Base-by-base conservation (phyloP, 1,284 basidiomycete species). In the Inonotus obliquus region DNA sequence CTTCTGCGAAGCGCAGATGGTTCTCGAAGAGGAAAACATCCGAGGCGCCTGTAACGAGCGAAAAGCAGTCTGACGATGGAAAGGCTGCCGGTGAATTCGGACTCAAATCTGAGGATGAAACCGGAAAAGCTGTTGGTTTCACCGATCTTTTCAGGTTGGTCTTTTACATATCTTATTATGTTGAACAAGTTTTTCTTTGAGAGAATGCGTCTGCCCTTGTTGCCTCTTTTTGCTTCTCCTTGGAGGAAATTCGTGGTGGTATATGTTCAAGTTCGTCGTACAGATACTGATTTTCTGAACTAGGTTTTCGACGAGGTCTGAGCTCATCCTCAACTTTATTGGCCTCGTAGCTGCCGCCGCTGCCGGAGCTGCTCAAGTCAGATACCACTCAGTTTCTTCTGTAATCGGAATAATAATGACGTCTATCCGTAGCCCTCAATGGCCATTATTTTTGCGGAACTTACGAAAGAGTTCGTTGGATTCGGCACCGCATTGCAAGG, bases 371-470 rank as follows among this genome's bases (percentile, higher is more conserved):
- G 84, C 91, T 23, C 88, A 91, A 80, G 89, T 89, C 64, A 51
- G 32, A 32, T 32, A 4, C 32, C 32, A 32, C 9, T 79, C 71
- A 45, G 54, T 53, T 21, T 32, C 14, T 59, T 47, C 38, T 14
- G 4, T 54, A 57, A 51, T 21, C n/a, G 58, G 14, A 47, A 10
- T 3, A 21, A n/a, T 17, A 17, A 32, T 29, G 4, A 29, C 27
- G 17, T 32, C n/a, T 32, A 39, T 27, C 41, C 67, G 59, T 25
- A 91, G 86, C 91, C 92, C 3, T 78, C 93, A 48, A 92, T 94
- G 91, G 85, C 84, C 68, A 75, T 94, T 51, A 75, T 94, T 21
- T 94, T 95, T 69, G 91, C 91, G 62, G 85, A 86, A 61, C 82
- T 95, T 57, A 89, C 87, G 0, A 81, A 91, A 67, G 75, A 81